Base-by-base conservation (phyloP, 306 rosid genomes). In the Corylus avellana region DNA sequence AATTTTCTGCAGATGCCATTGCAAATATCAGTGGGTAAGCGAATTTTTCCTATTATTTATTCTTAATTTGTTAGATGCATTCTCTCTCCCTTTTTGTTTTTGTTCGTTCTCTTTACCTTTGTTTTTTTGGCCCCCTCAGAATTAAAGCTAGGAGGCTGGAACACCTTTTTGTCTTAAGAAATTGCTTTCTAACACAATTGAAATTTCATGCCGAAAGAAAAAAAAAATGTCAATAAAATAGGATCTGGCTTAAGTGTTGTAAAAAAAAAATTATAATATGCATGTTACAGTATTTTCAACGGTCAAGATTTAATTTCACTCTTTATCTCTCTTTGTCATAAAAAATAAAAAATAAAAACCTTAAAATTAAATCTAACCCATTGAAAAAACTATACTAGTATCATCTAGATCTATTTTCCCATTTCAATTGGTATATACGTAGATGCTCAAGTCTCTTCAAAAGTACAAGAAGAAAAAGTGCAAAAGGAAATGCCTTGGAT, bases 401-500 rank as follows among this genome's bases (percentile, higher is more conserved):
- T 29, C 32, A 1, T 3, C 53, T 11, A 2, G 14, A 48, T 48
- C 37, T 22, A 58, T 42, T 42, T 42, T 42, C 7, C 46, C 46
- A 5, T 42, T 42, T 5, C 46, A 5, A 42, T 4, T 42, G 46
- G 44, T 39, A 39, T 35, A 35, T 35, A 35, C 4, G 44, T 39
- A 39, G 46, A 5, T 10, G 66, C 35, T 20, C 8, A 8, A 12
- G 0, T 27, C 66, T 59, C 66, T 25, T 42, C 46, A 42, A 42
- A 12, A 11, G 16, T 25, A 25, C 18, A 59, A 12, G 16, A 47
- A 46, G 54, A 68, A 69, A 87, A 70, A 73, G 56, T 47, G 75
- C 51, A 75, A 83, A 73, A 70, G 77, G 13, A 37, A 54, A 55
- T 55, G 68, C 69, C 55, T 75, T 70, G 49, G 72, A 76, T 73